These are phyloP conservation scores for Pichia sp. DNA, from an alignment of 1,139 yeast species.

Conservation along the genomic window DNA sequence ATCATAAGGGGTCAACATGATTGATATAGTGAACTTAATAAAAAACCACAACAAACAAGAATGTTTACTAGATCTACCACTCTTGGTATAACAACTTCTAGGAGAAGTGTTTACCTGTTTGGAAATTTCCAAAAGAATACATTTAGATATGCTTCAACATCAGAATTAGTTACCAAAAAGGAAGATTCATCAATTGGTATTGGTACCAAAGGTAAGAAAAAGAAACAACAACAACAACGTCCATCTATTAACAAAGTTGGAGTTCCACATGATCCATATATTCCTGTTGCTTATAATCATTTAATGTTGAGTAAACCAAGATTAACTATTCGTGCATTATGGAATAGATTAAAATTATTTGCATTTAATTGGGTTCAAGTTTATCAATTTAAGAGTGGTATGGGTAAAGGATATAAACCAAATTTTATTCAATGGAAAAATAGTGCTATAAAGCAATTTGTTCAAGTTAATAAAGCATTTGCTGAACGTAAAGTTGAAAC, in stretches of 20 bases:
- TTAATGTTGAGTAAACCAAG: conserved; percentile 39
- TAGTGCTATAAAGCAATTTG: conserved; percentile 58
- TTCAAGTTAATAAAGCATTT: conserved; percentile 61
- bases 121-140: not conserved
- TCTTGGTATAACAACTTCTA: not conserved
- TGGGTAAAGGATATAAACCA: conserved; percentile 48
- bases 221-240: conserved; percentile 19
- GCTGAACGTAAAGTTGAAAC: conserved; percentile 42
- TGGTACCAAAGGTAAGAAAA: conserved; percentile 15
- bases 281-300: conserved; percentile 42
- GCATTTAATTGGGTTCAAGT: conserved; percentile 61
- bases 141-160: conserved; percentile 11
- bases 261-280: conserved; percentile 38
- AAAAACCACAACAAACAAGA: not conserved
- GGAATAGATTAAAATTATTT: conserved; percentile 45
- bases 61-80: conserved; percentile 4
- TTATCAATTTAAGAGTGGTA: conserved; percentile 54
- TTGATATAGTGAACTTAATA: too few relatives aligned
- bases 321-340: conserved; percentile 31
- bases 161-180: conserved; percentile 11
- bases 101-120: not conserved
- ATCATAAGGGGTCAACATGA: not conserved
- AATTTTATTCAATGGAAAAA: conserved; percentile 67
- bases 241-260: conserved; percentile 33
- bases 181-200: conserved; percentile 15